phyloP scores from a whole-genome alignment of 306 rosid species.

The Trichosanthes cucumerina region DNA sequence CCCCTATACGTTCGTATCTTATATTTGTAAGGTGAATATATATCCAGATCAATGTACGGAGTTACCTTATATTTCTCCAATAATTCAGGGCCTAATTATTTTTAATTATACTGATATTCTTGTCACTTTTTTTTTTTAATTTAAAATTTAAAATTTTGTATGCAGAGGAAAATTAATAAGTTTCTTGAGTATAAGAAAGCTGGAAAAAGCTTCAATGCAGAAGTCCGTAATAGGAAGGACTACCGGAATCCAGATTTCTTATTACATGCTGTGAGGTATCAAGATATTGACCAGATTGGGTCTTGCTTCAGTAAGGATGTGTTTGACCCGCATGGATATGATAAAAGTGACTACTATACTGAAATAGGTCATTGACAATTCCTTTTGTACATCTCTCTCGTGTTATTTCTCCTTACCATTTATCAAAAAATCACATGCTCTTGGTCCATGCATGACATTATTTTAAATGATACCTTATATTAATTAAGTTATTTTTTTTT shows the following conservation, averaged over 20 bases:
- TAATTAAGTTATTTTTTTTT: neutral
- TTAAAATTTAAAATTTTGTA: neutral
- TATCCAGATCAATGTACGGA: too few relatives aligned
- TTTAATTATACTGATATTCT: slow-evolving; percentile 5
- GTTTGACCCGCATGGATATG: slow-evolving; percentile 94
- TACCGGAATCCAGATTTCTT: slow-evolving; percentile 92
- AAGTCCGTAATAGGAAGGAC: slow-evolving; percentile 88
- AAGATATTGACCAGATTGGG: slow-evolving; percentile 89
- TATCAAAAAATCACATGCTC: neutral
- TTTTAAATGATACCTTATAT: neutral
- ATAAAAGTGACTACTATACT: slow-evolving; percentile 67
- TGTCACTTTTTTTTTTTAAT: neutral
- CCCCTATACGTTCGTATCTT: too few relatives aligned
- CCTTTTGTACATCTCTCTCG: slow-evolving; percentile 17
- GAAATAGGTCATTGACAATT: slow-evolving; percentile 58
- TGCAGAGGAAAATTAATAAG: slow-evolving; percentile 79
- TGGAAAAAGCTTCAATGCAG: slow-evolving; percentile 92
- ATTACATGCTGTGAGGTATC: slow-evolving; percentile 89
- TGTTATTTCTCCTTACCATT: neutral
- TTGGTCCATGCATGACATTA: neutral
- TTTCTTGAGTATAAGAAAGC: slow-evolving; percentile 77
- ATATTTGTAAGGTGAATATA: too few relatives aligned
- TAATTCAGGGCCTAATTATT: neutral
- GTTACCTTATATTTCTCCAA: neutral
- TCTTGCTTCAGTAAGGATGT: slow-evolving; percentile 96